A percentile compares a stretch with the other conserved stretches of the same genome.
phyloP scores from a whole-genome alignment of 805 yeast species.

The Wickerhamiella allomyrinae region DNA sequence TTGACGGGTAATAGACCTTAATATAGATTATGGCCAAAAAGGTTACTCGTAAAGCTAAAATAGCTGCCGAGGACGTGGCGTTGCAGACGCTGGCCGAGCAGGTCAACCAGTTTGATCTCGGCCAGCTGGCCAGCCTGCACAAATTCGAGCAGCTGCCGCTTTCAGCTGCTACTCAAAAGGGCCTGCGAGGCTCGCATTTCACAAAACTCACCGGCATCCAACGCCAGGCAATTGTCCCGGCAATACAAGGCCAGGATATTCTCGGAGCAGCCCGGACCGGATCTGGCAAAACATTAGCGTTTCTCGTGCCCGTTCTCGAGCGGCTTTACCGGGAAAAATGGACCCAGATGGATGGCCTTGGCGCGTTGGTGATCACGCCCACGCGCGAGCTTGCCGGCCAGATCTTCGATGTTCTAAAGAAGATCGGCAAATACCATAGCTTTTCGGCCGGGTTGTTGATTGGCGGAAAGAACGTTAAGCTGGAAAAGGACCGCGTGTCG shows the following conservation, averaged over 20 bases:
- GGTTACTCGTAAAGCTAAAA: neutral
- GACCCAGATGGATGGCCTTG: slow-evolving; percentile 76
- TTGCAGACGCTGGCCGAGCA: slow-evolving; percentile 34
- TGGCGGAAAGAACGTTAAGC: slow-evolving; percentile 81
- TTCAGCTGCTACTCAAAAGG: slow-evolving; percentile 46
- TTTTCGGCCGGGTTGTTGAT: slow-evolving; percentile 85
- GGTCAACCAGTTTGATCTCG: slow-evolving; percentile 36
- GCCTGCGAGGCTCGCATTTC: slow-evolving; percentile 67
- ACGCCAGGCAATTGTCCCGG: slow-evolving; percentile 55
- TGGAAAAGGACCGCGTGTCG: slow-evolving; percentile 66
- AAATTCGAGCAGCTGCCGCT: slow-evolving; percentile 72
- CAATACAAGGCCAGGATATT: slow-evolving; percentile 65
- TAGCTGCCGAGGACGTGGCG: slow-evolving; percentile 21
- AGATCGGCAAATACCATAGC: slow-evolving; percentile 58
- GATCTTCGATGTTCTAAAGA: slow-evolving; percentile 73
- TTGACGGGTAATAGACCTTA: too few relatives aligned
- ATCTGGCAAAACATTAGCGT: slow-evolving; percentile 82
- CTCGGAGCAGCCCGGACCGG: slow-evolving; percentile 85
- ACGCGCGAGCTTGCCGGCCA: slow-evolving; percentile 86
- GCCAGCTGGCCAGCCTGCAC: slow-evolving; percentile 23
- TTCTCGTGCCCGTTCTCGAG: slow-evolving; percentile 62
- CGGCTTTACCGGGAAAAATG: slow-evolving; percentile 48
- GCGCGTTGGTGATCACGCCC: slow-evolving; percentile 81
- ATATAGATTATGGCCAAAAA: slow-evolving; percentile 1
- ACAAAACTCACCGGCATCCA: slow-evolving; percentile 78